Conservation (phyloP, 2,329 filamentous ascomycete species). For the Beauveria varroae region DNA sequence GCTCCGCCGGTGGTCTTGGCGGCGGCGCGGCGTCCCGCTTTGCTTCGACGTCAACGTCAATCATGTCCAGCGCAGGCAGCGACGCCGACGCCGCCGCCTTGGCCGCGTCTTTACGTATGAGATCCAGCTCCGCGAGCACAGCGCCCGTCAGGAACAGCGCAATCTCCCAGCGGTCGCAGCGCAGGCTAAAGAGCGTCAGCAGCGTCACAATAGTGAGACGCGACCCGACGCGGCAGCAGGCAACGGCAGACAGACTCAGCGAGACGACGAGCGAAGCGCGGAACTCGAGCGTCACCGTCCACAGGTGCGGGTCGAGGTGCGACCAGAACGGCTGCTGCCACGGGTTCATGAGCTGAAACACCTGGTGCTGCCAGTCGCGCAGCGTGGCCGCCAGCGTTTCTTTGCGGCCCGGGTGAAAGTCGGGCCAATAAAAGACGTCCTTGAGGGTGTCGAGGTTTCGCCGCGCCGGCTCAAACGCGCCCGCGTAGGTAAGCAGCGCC, state of each 20-base stretch:
- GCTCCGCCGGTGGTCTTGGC: background rate
- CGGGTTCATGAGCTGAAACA: background rate
- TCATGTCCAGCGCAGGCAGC: background rate
- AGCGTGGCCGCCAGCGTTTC: background rate
- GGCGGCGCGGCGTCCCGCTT: background rate
- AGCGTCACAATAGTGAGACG: background rate
- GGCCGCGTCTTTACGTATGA: background rate
- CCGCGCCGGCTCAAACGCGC: background rate
- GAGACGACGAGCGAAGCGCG: slow-evolving; percentile 4
- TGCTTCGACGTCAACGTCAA: background rate
- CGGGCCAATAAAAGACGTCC: background rate
- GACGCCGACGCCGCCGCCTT: background rate
- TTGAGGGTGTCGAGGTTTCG: background rate
- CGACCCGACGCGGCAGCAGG: background rate
- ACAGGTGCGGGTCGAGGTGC: slow-evolving; percentile 9
- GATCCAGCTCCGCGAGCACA: background rate
- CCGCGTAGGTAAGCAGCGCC: background rate
- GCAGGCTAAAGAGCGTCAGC: background rate
- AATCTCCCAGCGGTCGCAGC: slow-evolving; percentile 6
- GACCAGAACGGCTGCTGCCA: background rate
- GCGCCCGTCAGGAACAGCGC: slow-evolving; percentile 3
- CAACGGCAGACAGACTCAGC: background rate
- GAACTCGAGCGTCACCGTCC: slow-evolving; percentile 10
- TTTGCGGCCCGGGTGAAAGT: slow-evolving; percentile 1
- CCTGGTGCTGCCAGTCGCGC: background rate